Base-by-base conservation (phyloP, 441 rosid species). In the Viola pubescens region DNA sequence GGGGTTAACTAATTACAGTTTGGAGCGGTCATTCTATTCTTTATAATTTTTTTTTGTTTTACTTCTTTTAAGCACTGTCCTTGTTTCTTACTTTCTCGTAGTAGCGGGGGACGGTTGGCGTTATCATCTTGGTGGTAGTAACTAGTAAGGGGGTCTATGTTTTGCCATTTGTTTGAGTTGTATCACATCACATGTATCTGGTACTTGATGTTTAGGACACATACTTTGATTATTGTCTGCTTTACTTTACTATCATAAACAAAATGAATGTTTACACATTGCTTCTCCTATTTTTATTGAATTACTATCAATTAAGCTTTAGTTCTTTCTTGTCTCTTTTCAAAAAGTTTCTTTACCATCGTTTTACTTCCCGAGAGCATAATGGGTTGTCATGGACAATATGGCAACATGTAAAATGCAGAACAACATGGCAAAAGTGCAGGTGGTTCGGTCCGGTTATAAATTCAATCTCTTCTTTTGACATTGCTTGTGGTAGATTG, bases 21-120 rank as follows among this genome's bases (percentile, higher is more conserved):
- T 8, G 46, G 68, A 47, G 56, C 60, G 34, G 53, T 49, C 56
- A 37, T 62, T 70, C 54, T 19, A 76, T 76, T 70, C 67, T 58
- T 76, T 64, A 57, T 58, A 50, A 47, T 1, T 26, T 26, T n/a
- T n/a, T 26, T 26, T 26, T 26, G 34, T 52, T 9, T 48, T 54
- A 60, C 43, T 67, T 54, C 46, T 50, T 40, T 48, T 48, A 9
- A 41, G 37, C 56, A 48, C 56, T 59, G 44, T 56, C 52, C 37
- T 58, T 56, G 52, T 68, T 64, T 63, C 70, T 59, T 62, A 60
- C 66, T 64, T 74, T 61, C 65, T 58, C 70, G 41, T n/a, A 34
- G 48, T 55, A 66, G 46, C 58, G 64, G 61, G 60, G 55, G 64
- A 66, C 61, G 62, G 44, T 51, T 43, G 54, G 66, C 54, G 44